Evolutionary conservation across 352 stramenopile species (phyloP).

Genomic region (Pythium sukuiense): DNA sequence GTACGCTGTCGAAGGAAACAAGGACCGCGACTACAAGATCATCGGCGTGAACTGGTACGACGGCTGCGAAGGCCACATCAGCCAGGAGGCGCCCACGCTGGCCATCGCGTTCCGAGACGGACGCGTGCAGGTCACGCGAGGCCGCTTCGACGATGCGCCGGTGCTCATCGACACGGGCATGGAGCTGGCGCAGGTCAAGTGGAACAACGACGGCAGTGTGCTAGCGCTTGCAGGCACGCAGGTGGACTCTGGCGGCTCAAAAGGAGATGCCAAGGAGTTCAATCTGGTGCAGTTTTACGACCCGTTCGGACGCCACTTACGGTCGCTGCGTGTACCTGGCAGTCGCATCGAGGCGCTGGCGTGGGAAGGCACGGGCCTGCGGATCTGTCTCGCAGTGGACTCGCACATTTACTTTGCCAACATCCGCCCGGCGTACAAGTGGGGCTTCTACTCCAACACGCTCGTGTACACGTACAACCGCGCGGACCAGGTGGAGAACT

Average conservation of each 20-base stretch:
- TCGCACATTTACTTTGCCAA: slow-evolving; percentile 96
- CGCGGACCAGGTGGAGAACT: slow-evolving; percentile 85
- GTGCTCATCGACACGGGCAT: slow-evolving; percentile 92
- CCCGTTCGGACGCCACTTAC: slow-evolving; percentile 82
- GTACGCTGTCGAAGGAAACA: slow-evolving; percentile 62
- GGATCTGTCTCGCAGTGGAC: slow-evolving; percentile 93
- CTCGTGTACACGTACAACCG: slow-evolving; percentile 92
- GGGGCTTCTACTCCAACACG: slow-evolving; percentile 88
- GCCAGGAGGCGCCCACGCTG: slow-evolving; percentile 86
- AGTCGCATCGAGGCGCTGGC: slow-evolving; percentile 84
- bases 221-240: slow-evolving; percentile 84
- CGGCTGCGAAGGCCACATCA: slow-evolving; percentile 86
- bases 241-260: slow-evolving; percentile 29
- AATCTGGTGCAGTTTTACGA: slow-evolving; percentile 93
- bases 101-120: slow-evolving; percentile 91
- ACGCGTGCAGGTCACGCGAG: slow-evolving; percentile 90
- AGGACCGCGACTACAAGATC: slow-evolving; percentile 71
- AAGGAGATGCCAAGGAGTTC: slow-evolving; percentile 54
- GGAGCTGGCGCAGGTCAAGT: slow-evolving; percentile 76
- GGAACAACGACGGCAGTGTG: slow-evolving; percentile 92
- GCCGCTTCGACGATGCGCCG: slow-evolving; percentile 81
- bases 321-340: slow-evolving; percentile 87
- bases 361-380: slow-evolving; percentile 90
- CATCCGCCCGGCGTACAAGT: slow-evolving; percentile 92
- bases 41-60: slow-evolving; percentile 86